A percentile compares a stretch with the other conserved stretches of the same genome.
phyloP scores from a whole-genome alignment of 805 yeast species.

The Scheffersomyces coipomensis region DNA sequence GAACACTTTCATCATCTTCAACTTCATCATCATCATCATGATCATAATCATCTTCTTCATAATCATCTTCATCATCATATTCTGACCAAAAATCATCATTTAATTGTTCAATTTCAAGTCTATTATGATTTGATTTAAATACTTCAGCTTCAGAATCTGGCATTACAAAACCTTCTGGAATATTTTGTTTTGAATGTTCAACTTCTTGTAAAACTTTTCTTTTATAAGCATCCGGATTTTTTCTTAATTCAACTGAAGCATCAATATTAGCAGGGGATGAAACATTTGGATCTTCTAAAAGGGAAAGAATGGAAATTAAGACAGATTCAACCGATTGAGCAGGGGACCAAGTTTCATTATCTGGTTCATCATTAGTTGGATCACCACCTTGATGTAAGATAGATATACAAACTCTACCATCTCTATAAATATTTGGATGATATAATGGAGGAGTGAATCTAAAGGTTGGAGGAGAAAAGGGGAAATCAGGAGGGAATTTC shows the following conservation, averaged over 20 bases:
- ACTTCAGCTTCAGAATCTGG: slow-evolving; percentile 63
- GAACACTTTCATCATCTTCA: slow-evolving; percentile 44
- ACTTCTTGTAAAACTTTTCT: slow-evolving; percentile 78
- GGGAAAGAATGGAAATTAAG: slow-evolving; percentile 82
- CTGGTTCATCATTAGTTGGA: slow-evolving; percentile 86
- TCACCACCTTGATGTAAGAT: slow-evolving; percentile 92
- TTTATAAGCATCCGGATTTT: slow-evolving; percentile 72
- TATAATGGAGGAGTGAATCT: slow-evolving; percentile 90
- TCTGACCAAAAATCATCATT: slow-evolving; percentile 88
- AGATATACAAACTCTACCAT: slow-evolving; percentile 90
- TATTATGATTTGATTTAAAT: slow-evolving; percentile 9
- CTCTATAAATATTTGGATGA: slow-evolving; percentile 94
- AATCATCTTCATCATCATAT: slow-evolving; percentile 43
- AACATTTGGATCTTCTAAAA: slow-evolving; percentile 91
- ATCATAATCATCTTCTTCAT: slow-evolving; percentile 33
- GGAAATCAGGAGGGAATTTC: slow-evolving; percentile 90
- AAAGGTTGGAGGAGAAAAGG: slow-evolving; percentile 89
- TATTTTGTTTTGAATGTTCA: slow-evolving; percentile 76
- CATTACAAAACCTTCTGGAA: slow-evolving; percentile 82
- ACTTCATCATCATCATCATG: slow-evolving; percentile 48
- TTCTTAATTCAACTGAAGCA: slow-evolving; percentile 89
- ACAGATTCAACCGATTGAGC: slow-evolving; percentile 92
- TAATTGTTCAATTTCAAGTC: slow-evolving; percentile 50
- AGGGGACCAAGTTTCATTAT: slow-evolving; percentile 91
- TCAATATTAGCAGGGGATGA: slow-evolving; percentile 95